Evolutionary conservation across 2,329 filamentous ascomycete species (phyloP).

Genomic region (Sphaceloma murrayae): DNA sequence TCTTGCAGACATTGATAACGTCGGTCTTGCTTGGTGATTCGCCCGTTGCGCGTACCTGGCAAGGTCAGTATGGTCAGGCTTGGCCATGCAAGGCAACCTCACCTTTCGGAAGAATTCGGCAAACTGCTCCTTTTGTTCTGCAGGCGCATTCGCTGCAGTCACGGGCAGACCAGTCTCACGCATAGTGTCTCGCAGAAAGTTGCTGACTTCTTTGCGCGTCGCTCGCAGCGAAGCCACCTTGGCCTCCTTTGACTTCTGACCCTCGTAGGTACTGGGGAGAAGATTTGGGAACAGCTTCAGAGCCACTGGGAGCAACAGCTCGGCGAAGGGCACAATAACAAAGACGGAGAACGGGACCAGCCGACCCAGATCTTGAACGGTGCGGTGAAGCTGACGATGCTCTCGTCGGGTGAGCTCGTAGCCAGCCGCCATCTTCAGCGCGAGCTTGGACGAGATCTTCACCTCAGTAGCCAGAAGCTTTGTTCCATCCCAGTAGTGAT

Average conservation of each 20-base stretch:
- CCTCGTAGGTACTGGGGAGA: conserved; percentile 94
- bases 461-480: conserved; percentile 89
- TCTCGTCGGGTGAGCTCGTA: conserved; percentile 94
- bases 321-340: conserved; percentile 91
- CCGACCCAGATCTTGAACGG: conserved; percentile 84
- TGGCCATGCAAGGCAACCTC: neutral
- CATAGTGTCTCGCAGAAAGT: conserved; percentile 77
- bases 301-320: conserved; percentile 81
- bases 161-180: conserved; percentile 89
- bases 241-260: conserved; percentile 76
- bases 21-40: conserved; percentile 81
- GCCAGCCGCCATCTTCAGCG: conserved; percentile 93
- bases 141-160: conserved; percentile 72
- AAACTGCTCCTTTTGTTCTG: conserved; percentile 71
- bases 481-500: conserved; percentile 97
- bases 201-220: conserved; percentile 87
- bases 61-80: conserved; percentile 18
- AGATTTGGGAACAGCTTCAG: conserved; percentile 95
- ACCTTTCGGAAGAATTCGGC: conserved; percentile 96
- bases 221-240: conserved; percentile 74
- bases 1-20: conserved; percentile 97
- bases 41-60: conserved; percentile 60
- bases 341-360: conserved; percentile 95
- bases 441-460: conserved; percentile 81
- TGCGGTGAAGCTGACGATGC: conserved; percentile 82